phyloP scores from a whole-genome alignment of 176 grass and related monocot species.

The Oryza punctata region DNA sequence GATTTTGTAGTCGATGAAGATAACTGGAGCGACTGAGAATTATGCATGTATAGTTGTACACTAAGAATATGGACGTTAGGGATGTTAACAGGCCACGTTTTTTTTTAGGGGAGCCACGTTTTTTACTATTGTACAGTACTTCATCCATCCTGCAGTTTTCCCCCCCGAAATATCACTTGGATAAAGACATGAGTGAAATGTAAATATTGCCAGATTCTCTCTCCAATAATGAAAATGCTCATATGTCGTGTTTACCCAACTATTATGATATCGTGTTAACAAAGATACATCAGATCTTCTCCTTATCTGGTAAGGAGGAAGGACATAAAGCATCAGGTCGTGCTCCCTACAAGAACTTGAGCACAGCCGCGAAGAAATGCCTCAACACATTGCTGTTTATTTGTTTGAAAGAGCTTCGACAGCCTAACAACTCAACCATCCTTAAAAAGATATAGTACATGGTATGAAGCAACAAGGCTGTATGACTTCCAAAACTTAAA shows the following conservation, averaged over 20 bases:
- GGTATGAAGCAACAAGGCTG: not conserved
- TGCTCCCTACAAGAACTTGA: not conserved
- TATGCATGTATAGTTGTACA: constrained; percentile 24
- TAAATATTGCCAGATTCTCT: not conserved
- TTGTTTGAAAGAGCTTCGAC: not conserved
- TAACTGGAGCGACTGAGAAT: constrained; percentile 84
- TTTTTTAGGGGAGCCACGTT: not conserved
- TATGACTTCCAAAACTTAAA: not conserved
- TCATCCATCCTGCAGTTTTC: not conserved
- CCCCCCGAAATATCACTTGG: not conserved
- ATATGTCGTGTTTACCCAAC: not conserved
- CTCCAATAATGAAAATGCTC: too few species aligned
- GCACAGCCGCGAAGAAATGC: not conserved
- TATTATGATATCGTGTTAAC: not conserved
- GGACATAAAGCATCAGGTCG: not conserved
- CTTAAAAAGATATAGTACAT: too few species aligned
- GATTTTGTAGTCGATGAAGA: constrained; percentile 61
- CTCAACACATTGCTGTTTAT: not conserved
- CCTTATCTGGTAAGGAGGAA: too few species aligned
- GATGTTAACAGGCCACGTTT: constrained; percentile 10
- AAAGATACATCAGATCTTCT: too few species aligned
- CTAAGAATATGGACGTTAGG: constrained; percentile 14
- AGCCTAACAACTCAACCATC: too few species aligned
- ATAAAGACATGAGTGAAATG: not conserved
- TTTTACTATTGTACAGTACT: not conserved